Conservation (phyloP, 768 basidiomycete genomes). For the Xerocomus spinulosus region DNA sequence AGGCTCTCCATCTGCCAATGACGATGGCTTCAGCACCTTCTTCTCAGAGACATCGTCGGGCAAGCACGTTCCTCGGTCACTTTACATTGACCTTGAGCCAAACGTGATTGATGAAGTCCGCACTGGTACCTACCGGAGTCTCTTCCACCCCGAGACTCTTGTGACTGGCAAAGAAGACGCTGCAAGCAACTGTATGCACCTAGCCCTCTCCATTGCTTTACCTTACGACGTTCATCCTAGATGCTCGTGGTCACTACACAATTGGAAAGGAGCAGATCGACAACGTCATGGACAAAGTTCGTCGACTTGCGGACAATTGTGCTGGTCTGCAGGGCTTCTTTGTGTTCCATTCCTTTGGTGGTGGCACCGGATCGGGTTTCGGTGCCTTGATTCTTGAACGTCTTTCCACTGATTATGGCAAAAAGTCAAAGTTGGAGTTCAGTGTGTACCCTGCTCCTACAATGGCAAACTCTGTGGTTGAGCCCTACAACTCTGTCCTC, state of each 20-base stretch:
- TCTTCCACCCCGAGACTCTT: slow-evolving; percentile 99
- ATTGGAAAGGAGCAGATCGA: slow-evolving; percentile 98
- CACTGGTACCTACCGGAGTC: slow-evolving; percentile 89
- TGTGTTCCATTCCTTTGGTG: slow-evolving; percentile 99
- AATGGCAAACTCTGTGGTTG: slow-evolving; percentile 91
- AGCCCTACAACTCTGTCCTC: slow-evolving; percentile 96
- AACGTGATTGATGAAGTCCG: slow-evolving; percentile 98
- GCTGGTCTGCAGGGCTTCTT: slow-evolving; percentile 97
- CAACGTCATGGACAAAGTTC: slow-evolving; percentile 91
- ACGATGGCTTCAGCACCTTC: slow-evolving; percentile 97
- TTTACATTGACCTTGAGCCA: slow-evolving; percentile 96
- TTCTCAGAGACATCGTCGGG: slow-evolving; percentile 97
- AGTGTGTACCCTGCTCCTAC: slow-evolving; percentile 94
- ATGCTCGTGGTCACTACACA: slow-evolving; percentile 97
- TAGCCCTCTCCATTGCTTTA: neutral
- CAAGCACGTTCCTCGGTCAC: slow-evolving; percentile 95
- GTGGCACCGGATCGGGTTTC: slow-evolving; percentile 98
- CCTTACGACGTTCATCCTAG: slow-evolving; percentile 37
- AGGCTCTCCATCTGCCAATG: slow-evolving; percentile 66
- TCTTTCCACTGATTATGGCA: slow-evolving; percentile 95
- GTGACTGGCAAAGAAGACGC: slow-evolving; percentile 99
- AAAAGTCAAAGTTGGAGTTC: slow-evolving; percentile 98
- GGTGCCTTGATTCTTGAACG: slow-evolving; percentile 94
- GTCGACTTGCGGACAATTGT: slow-evolving; percentile 94
- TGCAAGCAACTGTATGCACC: slow-evolving; percentile 88